Percentiles rank a stretch among this genome's conserved stretches.
Evolutionary conservation across 768 basidiomycete species (phyloP).

Genomic region (Tricholoma bakamatsutake): DNA sequence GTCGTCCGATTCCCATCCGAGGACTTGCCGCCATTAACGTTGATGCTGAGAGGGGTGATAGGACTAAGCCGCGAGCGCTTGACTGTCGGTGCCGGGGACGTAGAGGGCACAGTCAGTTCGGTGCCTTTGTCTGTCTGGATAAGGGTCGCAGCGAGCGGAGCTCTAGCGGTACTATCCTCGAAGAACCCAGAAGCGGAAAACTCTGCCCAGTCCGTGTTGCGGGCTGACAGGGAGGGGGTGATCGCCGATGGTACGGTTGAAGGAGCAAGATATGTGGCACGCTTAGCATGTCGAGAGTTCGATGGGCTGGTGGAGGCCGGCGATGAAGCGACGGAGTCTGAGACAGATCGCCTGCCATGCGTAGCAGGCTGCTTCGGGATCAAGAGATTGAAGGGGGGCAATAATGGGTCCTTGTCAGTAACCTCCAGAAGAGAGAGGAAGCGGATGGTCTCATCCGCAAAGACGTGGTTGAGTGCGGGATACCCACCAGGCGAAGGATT

Average conservation of each 20-base stretch:
- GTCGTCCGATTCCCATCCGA: conserved; percentile 16
- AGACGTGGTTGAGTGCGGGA: conserved; percentile 43
- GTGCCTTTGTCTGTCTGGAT: conserved; percentile 54
- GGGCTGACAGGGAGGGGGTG: conserved; percentile 11
- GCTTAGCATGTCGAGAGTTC: conserved; percentile 20
- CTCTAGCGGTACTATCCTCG: conserved; percentile 29
- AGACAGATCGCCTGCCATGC: conserved; percentile 27
- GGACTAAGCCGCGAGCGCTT: conserved; percentile 20
- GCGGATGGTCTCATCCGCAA: conserved; percentile 65
- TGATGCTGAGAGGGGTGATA: conserved; percentile 15
- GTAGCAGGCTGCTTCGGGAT: conserved; percentile 18
- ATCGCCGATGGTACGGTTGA: conserved; percentile 17
- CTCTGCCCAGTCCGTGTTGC: conserved; percentile 54
- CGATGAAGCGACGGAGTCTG: conserved; percentile 13
- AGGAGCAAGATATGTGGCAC: conserved; percentile 22
- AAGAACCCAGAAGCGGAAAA: conserved; percentile 66
- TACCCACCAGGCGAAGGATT: conserved; percentile 30
- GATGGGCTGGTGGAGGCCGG: conserved; percentile 9
- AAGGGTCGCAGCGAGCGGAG: conserved; percentile 50
- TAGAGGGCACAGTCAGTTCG: conserved; percentile 45
- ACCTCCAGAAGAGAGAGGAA: conserved; percentile 41
- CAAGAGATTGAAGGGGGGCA: conserved; percentile 27
- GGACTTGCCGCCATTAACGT: conserved; percentile 16
- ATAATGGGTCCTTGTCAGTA: conserved; percentile 23
- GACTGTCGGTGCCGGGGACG: conserved; percentile 18